Percentiles rank a stretch among this genome's conserved stretches.
These are phyloP conservation scores for Microdochium paspali DNA, from an alignment of 2,329 filamentous ascomycete genomes.

Conservation along the genomic window DNA sequence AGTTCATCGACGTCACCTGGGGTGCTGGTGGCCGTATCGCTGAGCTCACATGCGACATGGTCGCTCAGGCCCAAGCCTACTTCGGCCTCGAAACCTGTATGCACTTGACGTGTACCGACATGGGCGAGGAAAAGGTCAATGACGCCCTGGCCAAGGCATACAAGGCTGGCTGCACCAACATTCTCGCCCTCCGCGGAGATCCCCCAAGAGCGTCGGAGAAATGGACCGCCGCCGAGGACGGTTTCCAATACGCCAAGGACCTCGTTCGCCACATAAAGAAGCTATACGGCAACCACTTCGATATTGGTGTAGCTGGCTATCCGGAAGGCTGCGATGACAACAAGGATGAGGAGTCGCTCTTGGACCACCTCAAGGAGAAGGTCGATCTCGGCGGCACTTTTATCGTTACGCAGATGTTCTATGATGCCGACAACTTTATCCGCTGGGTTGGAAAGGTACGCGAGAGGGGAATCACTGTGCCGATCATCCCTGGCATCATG, in stretches of 20 bases:
- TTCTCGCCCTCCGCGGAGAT: slow-evolving; percentile 85
- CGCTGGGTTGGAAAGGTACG: slow-evolving; percentile 83
- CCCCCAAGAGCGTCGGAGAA: slow-evolving; percentile 89
- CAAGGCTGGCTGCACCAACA: slow-evolving; percentile 94
- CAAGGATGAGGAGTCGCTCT: slow-evolving; percentile 70
- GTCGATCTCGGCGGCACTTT: slow-evolving; percentile 89
- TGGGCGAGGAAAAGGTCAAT: slow-evolving; percentile 88
- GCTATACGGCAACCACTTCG: slow-evolving; percentile 81
- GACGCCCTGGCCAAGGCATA: slow-evolving; percentile 81
- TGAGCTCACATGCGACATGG: slow-evolving; percentile 94
- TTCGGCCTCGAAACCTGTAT: slow-evolving; percentile 98
- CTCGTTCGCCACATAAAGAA: slow-evolving; percentile 68
- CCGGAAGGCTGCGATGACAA: slow-evolving; percentile 94
- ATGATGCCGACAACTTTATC: slow-evolving; percentile 92
- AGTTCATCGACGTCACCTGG: slow-evolving; percentile 98
- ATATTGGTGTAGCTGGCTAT: slow-evolving; percentile 95
- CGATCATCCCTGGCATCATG: slow-evolving; percentile 87
- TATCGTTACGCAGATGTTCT: slow-evolving; percentile 99
- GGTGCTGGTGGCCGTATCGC: slow-evolving; percentile 88
- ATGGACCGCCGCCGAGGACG: slow-evolving; percentile 80
- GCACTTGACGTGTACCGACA: slow-evolving; percentile 98
- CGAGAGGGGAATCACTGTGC: slow-evolving; percentile 71
- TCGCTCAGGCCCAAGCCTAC: slow-evolving; percentile 86
- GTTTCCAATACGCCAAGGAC: slow-evolving; percentile 88
- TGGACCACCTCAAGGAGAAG: slow-evolving; percentile 94